Conservation (phyloP, 2,329 filamentous ascomycete genomes). For the Aspergillus quadrilineatus region DNA sequence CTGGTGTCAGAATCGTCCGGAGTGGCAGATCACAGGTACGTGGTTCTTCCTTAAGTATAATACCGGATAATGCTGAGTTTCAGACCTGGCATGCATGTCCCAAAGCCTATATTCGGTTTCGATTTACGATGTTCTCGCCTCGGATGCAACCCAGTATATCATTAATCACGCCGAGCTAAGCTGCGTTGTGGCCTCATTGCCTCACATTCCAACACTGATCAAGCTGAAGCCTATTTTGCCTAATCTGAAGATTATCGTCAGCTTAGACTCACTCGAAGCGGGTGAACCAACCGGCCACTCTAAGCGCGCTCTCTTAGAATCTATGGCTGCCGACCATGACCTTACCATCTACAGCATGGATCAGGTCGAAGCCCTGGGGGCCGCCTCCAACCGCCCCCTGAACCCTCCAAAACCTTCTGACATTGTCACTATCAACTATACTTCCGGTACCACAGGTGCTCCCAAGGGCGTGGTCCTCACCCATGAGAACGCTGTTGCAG, state of each 20-base stretch:
- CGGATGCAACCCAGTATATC: constrained; percentile 90
- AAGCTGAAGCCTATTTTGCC: constrained; percentile 78
- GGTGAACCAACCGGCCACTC: constrained; percentile 75
- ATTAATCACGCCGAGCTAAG: constrained; percentile 81
- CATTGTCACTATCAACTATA: constrained; percentile 72
- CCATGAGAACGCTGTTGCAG: constrained; percentile 77
- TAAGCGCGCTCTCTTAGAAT: constrained; percentile 74
- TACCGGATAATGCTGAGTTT: neutral
- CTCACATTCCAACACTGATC: constrained; percentile 76
- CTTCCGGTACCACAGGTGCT: constrained; percentile 63
- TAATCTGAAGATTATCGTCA: constrained; percentile 81
- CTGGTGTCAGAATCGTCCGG: constrained; percentile 83
- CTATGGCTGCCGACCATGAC: constrained; percentile 70
- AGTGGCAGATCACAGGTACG: constrained; percentile 80
- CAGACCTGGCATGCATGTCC: constrained; percentile 82
- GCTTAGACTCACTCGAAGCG: constrained; percentile 75
- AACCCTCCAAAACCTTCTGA: constrained; percentile 73
- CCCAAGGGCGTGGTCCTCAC: constrained; percentile 70
- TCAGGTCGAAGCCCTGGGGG: constrained; percentile 79
- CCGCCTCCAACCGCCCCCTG: constrained; percentile 65
- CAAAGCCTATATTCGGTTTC: constrained; percentile 88
- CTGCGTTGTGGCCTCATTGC: constrained; percentile 74
- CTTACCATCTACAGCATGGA: constrained; percentile 75
- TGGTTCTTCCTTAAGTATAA: neutral
- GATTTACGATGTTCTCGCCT: constrained; percentile 92